Evolutionary conservation across 2,329 filamentous ascomycete genomes (phyloP), one percentile per base, ranked within the genome.

Genomic region (Neurospora crassa): DNA sequence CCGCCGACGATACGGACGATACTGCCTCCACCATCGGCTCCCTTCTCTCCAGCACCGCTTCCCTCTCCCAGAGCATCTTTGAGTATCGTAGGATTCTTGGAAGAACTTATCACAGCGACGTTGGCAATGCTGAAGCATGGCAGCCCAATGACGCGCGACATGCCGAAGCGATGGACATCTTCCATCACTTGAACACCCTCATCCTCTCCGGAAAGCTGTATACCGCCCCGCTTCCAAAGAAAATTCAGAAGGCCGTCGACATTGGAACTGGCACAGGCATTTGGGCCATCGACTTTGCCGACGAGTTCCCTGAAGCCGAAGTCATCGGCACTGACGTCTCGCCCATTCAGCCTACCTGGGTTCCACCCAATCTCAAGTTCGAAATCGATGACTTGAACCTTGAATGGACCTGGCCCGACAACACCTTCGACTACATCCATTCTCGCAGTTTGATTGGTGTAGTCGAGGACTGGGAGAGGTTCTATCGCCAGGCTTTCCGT

Each of bases 301-400:
- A 82, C 67, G 40, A 78, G 2, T 81, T 82, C 41, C 82, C 83
- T 59, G 73, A 79, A 74, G 80, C 71, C 16, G 29, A 74, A 42
- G 72, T 75, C 3, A 72, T 74, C 42, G 74, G 73, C 18, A 74
- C 72, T 8, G 73, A 73, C 67, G 20, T 74, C 43, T 73, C 72
- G 16, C 73, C 71, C 14, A 73, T 73, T 29, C 73, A 86, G 73
- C 84, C 84, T 4, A 79, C 78, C 41, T 83, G 74, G 77, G 83
- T 88, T 2, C 87, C 87, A 3, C 81, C 83, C 63, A 90, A 90
- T 74, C 84, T 88, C 45, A 83, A 85, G 73, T 90, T 89, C 73
- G 82, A 88, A 71, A 83, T 89, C 67, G 88, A 90, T 75, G 87
- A 90, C 75, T 83, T 85, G 24, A 85, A 86, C 75, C 81, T 74